phyloP scores from a whole-genome alignment of 345 rosid genomes.

The Geranium brycei region DNA sequence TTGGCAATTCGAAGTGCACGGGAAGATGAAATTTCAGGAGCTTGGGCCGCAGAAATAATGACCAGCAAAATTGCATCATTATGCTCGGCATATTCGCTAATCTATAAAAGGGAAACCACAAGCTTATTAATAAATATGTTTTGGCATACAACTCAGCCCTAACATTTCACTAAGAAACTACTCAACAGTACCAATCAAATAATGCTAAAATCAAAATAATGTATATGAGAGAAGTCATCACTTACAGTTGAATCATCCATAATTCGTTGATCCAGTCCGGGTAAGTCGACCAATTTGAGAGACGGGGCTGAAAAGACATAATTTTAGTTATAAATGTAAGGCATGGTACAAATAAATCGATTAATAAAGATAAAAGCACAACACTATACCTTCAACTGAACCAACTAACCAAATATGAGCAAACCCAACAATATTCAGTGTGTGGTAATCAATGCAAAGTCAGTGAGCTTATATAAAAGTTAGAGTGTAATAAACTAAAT shows the following conservation, averaged over 20 bases:
- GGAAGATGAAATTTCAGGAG: conserved; percentile 80
- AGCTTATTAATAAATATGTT: conserved; percentile 11
- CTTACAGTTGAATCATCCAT: conserved; percentile 87
- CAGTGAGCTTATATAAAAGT: background rate
- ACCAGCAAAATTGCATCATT: conserved; percentile 89
- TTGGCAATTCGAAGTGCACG: conserved; percentile 80
- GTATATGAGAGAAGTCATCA: conserved; percentile 2
- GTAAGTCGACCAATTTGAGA: conserved; percentile 75
- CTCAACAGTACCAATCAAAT: background rate
- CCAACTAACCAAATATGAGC: conserved; percentile 1
- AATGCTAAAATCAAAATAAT: conserved; percentile 4
- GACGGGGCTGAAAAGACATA: conserved; percentile 61
- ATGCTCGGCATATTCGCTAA: conserved; percentile 67
- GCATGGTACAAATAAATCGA: background rate
- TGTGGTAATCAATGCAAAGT: background rate
- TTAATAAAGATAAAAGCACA: background rate
- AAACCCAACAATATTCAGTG: background rate
- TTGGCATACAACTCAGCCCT: background rate
- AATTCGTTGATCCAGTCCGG: conserved; percentile 86
- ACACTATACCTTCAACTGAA: conserved; percentile 2
- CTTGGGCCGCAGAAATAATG: conserved; percentile 76
- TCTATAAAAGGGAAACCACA: conserved; percentile 19
- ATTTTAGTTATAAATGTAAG: conserved; percentile 2
- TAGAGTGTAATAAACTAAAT: background rate
- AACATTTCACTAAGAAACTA: background rate